Evolutionary conservation across 805 yeast species (phyloP).

Genomic region (Wickerhamomyces queroliae): DNA sequence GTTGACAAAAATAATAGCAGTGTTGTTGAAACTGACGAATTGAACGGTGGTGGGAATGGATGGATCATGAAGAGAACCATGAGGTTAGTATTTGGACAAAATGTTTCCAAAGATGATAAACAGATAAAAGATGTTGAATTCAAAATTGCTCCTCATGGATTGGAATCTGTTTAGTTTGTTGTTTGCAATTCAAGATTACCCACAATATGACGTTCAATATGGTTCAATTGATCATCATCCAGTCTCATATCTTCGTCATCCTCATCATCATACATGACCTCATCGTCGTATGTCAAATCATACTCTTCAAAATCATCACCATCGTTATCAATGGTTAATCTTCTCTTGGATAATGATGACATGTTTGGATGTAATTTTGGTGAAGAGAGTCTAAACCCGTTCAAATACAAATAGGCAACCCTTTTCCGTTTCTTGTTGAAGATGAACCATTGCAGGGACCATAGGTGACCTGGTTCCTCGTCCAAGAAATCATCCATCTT

Average conservation of each 20-base stretch:
- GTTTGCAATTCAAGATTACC: conserved; percentile 31
- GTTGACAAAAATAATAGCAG: neutral
- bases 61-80: conserved; percentile 26
- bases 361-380: conserved; percentile 30
- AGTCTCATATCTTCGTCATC: conserved; percentile 25
- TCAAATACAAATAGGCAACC: conserved; percentile 79
- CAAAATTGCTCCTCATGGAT: conserved; percentile 19
- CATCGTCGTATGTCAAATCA: conserved; percentile 34
- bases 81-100: conserved; percentile 35
- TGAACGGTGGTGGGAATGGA: neutral
- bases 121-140: conserved; percentile 16
- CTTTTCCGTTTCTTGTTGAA: conserved; percentile 89
- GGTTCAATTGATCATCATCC: conserved; percentile 8
- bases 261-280: too few species aligned
- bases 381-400: conserved; percentile 39
- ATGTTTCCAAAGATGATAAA: conserved; percentile 3
- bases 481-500: conserved; percentile 25
- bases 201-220: neutral
- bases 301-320: conserved; percentile 36
- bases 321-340: conserved; percentile 29
- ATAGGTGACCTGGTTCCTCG: conserved; percentile 33
- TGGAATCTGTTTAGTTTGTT: conserved; percentile 3
- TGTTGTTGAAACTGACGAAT: conserved; percentile 8
- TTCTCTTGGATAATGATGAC: conserved; percentile 18
- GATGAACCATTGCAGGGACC: conserved; percentile 76